Base-by-base conservation (phyloP, 352 stramenopile species). In the Pythium coloratum region DNA sequence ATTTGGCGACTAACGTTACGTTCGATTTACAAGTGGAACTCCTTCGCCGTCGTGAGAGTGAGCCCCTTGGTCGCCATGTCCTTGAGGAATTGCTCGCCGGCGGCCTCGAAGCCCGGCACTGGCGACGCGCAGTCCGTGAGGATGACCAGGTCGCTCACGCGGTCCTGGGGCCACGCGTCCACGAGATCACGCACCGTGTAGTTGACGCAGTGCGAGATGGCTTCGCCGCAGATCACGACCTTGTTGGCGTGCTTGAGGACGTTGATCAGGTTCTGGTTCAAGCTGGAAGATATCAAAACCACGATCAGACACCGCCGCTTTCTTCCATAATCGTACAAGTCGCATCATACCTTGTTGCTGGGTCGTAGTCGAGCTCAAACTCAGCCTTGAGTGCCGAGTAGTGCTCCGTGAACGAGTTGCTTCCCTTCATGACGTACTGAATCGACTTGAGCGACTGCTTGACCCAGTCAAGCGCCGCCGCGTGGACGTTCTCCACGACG, bases 171-270 rank as follows among this genome's bases (percentile, higher is more conserved):
- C 92, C 90, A 98, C 28, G 86, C 69, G 24, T 84, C 73, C 0
- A 97, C 78, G 44, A 99, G 83, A 67, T 99, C 95, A 18, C 95
- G 81, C 9, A 98, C 75, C 0, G 96, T 98, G 78, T 98, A 98
- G 75, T 99, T 99, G 33, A 99, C 96, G 77, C 96, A 99, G 75
- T 99, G 97, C 44, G 91, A 98, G 65, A 97, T 79, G 7, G 97
- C 96, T 75, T 99, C 94, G 28, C 97, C 97, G 59, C 92, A 97
- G 38, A 99, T 78, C 14, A 97, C 66, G 2, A 99, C 84, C 57
- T 85, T 83, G 73, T 91, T 83, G 3, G 86, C 83, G n/a, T 80
- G 77, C 75, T 88, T 88, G 59, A 99, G 84, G 24, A 81, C 80
- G 20, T 90, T 78, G 51, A 98, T 80, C 33, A 99, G 79, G 18